Evolutionary conservation across 495 filamentous ascomycete species (phyloP), one percentile per base, ranked within the genome.

Genomic region (Penicillium cosmopolitanum): DNA sequence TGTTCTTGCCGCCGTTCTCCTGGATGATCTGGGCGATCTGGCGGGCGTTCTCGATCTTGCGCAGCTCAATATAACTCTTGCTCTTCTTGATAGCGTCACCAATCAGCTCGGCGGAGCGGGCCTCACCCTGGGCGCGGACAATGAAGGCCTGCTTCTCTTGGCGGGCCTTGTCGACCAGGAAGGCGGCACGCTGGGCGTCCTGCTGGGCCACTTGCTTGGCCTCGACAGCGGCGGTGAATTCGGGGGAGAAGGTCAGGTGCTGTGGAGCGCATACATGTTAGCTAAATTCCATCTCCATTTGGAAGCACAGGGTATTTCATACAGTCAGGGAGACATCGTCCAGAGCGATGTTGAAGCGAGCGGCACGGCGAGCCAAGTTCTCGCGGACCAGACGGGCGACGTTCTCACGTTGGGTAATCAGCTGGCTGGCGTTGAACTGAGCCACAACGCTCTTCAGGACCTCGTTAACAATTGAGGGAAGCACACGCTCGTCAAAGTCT

Each of bases 121-220:
- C 95, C 79, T 98, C 95, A 93, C 95, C 95, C 85, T 98, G 96
- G 13, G 95, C 95, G 75, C 92, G 90, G 66, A 98, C 95, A 66
- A 98, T 93, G 80, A 91, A 97, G 58, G 95, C 95, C 80, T 98
- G 96, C 83, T 98, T 98, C 84, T 98, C 95, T 75, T 98, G 95
- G 60, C 95, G 90, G 36, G 95, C 95, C 80, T 98, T 98, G 84
- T 98, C 95, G 63, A 98, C 95, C 40, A 98, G 82, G 82, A 98
- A 98, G 43, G 95, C 95, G 31, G 95, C 95, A 56, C 94, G 88
- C 74, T 98, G 95, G 18, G 95, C 95, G 71, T 98, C 95, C 82
- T 98, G 95, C 70, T 98, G 95, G 15, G 95, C 95, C 56, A 98
- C 95, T 79, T 98, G 95, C 82, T 98, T 98, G 62, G 95, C 94